Percentiles rank a stretch among this genome's conserved stretches.
Conservation (phyloP, 2,329 filamentous ascomycete genomes). For the Massarina eburnea region DNA sequence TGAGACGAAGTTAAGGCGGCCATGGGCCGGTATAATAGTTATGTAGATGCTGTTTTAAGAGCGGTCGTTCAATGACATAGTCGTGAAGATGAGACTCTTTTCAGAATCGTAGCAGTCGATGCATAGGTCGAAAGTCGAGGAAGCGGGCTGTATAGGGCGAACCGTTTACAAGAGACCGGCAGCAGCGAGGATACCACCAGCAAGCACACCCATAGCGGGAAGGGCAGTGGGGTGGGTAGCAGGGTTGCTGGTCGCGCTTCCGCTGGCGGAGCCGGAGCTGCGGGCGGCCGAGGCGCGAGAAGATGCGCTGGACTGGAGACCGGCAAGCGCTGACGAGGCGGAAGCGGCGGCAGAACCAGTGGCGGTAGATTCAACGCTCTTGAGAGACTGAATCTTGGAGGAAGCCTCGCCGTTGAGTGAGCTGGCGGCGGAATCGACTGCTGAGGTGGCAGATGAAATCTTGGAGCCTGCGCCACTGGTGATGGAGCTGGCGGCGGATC, state of each 20-base stretch:
- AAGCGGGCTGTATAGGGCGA: background rate
- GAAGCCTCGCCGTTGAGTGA: constrained; percentile 6
- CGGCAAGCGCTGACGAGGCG: constrained; percentile 7
- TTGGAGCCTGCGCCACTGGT: constrained; percentile 11
- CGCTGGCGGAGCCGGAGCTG: constrained; percentile 12
- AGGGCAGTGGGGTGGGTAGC: constrained; percentile 22
- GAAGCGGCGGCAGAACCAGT: constrained; percentile 11
- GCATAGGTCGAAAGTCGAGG: background rate
- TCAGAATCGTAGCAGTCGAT: background rate
- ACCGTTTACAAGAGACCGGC: constrained; percentile 37
- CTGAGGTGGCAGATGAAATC: constrained; percentile 12
- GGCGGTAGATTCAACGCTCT: constrained; percentile 3
- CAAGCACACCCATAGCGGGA: constrained; percentile 34
- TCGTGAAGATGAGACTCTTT: background rate
- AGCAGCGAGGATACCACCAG: constrained; percentile 32
- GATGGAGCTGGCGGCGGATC: constrained; percentile 11
- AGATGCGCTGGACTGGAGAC: background rate
- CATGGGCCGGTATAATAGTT: background rate
- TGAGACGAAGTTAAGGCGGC: background rate
- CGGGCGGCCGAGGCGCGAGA: constrained; percentile 1
- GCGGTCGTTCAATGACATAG: background rate
- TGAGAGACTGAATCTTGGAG: constrained; percentile 6
- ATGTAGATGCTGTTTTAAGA: background rate
- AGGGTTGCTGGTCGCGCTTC: constrained; percentile 7
- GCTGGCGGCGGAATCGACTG: constrained; percentile 6